Conservation (phyloP, 2,329 filamentous ascomycete species). For the Arthrobotrys megalospora region DNA sequence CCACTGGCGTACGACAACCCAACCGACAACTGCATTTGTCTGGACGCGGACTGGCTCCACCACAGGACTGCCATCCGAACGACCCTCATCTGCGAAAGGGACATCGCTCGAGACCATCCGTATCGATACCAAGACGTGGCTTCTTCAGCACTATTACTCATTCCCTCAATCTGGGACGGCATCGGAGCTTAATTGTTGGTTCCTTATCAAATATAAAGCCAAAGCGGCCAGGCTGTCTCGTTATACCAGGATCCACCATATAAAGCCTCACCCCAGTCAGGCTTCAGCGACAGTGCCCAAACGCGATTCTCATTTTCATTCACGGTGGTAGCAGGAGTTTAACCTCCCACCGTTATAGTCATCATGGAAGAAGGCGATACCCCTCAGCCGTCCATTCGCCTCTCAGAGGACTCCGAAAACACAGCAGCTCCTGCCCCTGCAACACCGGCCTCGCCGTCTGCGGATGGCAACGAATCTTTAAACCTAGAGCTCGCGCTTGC, state of each 20-base stretch:
- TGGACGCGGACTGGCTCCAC: slow-evolving; percentile 1
- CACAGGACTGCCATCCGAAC: background rate
- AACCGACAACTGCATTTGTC: slow-evolving; percentile 23
- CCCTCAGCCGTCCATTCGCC: slow-evolving; percentile 15
- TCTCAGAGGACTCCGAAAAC: slow-evolving; percentile 56
- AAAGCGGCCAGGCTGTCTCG: slow-evolving; percentile 42
- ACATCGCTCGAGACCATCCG: slow-evolving; percentile 5
- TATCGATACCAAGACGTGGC: slow-evolving; percentile 41
- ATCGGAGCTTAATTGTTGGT: slow-evolving; percentile 16
- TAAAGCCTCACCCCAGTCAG: slow-evolving; percentile 29
- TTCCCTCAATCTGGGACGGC: slow-evolving; percentile 7
- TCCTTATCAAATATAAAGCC: slow-evolving; percentile 8
- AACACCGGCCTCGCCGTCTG: slow-evolving; percentile 43
- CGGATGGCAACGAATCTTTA: slow-evolving; percentile 44
- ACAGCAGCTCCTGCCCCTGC: slow-evolving; percentile 36
- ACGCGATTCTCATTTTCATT: background rate
- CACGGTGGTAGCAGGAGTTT: background rate
- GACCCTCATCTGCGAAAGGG: background rate
- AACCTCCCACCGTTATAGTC: background rate
- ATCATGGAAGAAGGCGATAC: slow-evolving; percentile 44
- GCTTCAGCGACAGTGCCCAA: slow-evolving; percentile 11
- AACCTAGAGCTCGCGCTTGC: slow-evolving; percentile 42
- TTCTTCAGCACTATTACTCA: slow-evolving; percentile 23
- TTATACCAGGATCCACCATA: slow-evolving; percentile 18
- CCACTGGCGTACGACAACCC: slow-evolving; percentile 8